Evolutionary conservation across 2,329 filamentous ascomycete species (phyloP), one percentile per base, ranked within the genome.

Genomic region (Harringtonia lauricola): DNA sequence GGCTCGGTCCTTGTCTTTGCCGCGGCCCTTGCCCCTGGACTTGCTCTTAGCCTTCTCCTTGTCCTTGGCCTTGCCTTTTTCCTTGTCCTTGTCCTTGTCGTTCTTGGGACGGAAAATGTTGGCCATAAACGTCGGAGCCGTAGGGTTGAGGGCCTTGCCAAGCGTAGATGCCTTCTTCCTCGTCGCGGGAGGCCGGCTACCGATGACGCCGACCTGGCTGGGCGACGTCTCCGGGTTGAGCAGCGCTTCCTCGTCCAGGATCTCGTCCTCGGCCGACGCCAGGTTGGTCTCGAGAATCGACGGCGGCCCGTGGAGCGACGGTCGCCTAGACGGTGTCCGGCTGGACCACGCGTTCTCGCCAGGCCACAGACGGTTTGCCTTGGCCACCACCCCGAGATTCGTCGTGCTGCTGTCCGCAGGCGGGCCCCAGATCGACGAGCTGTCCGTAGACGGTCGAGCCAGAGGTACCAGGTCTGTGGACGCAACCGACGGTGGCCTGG

Each of bases 121-220:
- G 10, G 74, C 81, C 62, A 83, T 90, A 59, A 96, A 96, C 1
- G 83, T 86, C 9, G 89, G 89, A 1, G 90, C 92, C 8, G 86
- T 77, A 8, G 92, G 92, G 55, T 98, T 96, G 24, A 96, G 71
- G 54, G 62, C 80, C 64, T 60, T 79, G 61, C 57, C 81, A 66
- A 55, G 57, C 70, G 67, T 38, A 69, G 46, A 39, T 37, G 39
- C 21, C 67, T 55, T 73, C 59, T 59, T 67, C 33, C 63, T 53
- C 8, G 58, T 59, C 5, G 66, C 64, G 2, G 83, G 86, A 4
- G 44, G 49, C 3, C 81, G 79, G 38, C 86, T 94, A 21, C 90
- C 90, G 51, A 96, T 95, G 1, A 82, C 73, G 19, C 79, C 78
- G 3, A 82, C 72, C 36, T 79, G 71, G 43, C 72, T 75, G 7